These are phyloP conservation scores for Kwoniella dejecticola DNA, from an alignment of 768 basidiomycete species.

Conservation along the genomic window DNA sequence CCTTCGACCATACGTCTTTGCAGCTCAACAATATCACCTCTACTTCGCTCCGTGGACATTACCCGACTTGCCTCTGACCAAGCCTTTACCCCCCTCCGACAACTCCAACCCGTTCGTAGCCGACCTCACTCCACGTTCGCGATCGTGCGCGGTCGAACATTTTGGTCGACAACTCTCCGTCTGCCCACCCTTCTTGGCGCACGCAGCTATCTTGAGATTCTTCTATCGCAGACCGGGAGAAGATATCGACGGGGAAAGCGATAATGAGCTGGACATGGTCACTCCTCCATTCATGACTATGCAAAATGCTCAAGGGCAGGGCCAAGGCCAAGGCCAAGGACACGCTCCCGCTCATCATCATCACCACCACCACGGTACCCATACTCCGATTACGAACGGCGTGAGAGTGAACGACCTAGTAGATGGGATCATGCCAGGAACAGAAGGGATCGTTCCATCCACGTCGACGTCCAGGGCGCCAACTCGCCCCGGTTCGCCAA, in stretches of 20 bases:
- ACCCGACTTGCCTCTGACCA: conserved; percentile 47
- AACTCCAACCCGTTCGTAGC: conserved; percentile 50
- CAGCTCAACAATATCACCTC: conserved; percentile 54
- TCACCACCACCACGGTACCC: not conserved
- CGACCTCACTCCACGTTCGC: conserved; percentile 50
- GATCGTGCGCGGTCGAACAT: conserved; percentile 46
- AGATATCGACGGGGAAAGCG: conserved; percentile 27
- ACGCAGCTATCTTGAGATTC: conserved; percentile 57
- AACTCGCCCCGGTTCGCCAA: conserved; percentile 26
- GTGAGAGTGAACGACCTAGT: conserved; percentile 17
- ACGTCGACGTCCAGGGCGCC: conserved; percentile 2
- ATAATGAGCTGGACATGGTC: conserved; percentile 12
- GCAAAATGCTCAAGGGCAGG: not conserved
- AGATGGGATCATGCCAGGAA: conserved; percentile 18
- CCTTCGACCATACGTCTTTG: conserved; percentile 58
- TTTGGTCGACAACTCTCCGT: conserved; percentile 50
- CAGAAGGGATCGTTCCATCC: conserved; percentile 4
- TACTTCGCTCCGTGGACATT: conserved; percentile 57
- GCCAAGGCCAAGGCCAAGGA: not conserved
- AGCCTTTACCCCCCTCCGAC: not conserved
- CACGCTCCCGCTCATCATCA: not conserved
- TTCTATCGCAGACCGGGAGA: conserved; percentile 40
- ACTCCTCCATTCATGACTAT: conserved; percentile 9
- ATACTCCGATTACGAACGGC: not conserved
- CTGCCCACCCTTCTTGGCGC: conserved; percentile 54